These are phyloP conservation scores for Dillenia suffruticosa DNA, from an alignment of 164 flowering plant genomes.

Conservation along the genomic window DNA sequence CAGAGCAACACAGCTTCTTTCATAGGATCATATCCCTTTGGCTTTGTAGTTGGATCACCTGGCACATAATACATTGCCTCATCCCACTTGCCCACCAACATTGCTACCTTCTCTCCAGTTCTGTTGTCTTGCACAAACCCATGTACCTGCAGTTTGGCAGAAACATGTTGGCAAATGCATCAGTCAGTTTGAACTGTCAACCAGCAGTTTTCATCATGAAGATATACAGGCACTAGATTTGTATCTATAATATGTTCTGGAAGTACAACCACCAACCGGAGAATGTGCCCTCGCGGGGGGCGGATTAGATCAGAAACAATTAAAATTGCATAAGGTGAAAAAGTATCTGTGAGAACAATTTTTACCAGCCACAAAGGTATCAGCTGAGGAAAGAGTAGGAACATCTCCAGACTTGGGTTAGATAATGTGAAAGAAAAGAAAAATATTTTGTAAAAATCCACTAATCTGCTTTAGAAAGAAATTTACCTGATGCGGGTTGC, in stretches of 20 bases:
- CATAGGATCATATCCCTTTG: conserved; percentile 97
- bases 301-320: no score
- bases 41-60: conserved; percentile 90
- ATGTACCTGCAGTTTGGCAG: conserved; percentile 60
- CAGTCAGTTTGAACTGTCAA: no score
- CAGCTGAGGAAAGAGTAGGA: no score
- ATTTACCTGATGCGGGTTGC: conserved; percentile 94
- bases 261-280: no score
- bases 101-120: conserved; percentile 92
- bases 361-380: no score
- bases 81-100: conserved; percentile 97
- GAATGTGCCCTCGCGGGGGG: no score
- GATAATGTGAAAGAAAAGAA: background rate
- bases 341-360: no score
- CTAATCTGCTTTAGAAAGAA: background rate
- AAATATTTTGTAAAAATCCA: background rate
- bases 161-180: background rate
- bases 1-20: conserved; percentile 89
- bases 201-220: no score
- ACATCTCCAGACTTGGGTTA: no score
- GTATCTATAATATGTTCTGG: no score
- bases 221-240: no score
- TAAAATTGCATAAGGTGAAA: no score
- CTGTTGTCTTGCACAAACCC: conserved; percentile 97
- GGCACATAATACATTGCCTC: conserved; percentile 97